These are phyloP conservation scores for Podospora anserina DNA, from an alignment of 495 filamentous ascomycete genomes.

Conservation along the genomic window DNA sequence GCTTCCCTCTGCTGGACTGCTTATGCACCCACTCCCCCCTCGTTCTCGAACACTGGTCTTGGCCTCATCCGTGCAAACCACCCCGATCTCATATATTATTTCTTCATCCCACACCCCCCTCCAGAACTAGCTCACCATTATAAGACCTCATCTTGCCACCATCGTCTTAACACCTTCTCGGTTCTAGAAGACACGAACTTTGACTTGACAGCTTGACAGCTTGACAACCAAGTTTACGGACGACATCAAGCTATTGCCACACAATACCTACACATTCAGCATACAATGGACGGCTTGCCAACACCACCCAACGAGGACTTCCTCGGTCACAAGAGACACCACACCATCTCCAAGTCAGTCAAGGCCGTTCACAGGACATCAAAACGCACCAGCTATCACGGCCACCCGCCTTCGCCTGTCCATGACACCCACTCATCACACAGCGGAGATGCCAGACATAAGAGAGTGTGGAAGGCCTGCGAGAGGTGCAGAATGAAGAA, in stretches of 20 bases:
- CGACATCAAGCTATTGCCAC: neutral
- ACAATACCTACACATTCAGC: neutral
- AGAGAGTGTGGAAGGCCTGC: slow-evolving; percentile 68
- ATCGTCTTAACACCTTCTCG: neutral
- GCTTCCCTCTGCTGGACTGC: slow-evolving; percentile 4
- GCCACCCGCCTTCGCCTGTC: slow-evolving; percentile 29
- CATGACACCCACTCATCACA: slow-evolving; percentile 32
- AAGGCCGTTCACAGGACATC: slow-evolving; percentile 30
- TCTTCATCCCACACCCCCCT: neutral
- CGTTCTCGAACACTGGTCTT: neutral
- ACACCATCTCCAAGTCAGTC: slow-evolving; percentile 29
- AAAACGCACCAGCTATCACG: slow-evolving; percentile 33
- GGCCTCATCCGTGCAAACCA: neutral
- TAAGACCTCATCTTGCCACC: neutral
- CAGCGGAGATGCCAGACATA: slow-evolving; percentile 49
- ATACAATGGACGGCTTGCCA: slow-evolving; percentile 46
- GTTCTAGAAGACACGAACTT: neutral
- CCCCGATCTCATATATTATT: neutral
- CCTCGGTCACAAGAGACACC: slow-evolving; percentile 34
- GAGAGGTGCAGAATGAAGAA: slow-evolving; percentile 71
- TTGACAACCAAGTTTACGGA: too few species aligned
- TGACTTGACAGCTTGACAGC: neutral
- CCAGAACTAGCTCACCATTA: neutral
- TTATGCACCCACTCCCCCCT: slow-evolving; percentile 11
- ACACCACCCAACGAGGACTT: slow-evolving; percentile 47